phyloP scores from a whole-genome alignment of 805 yeast species.

The Hanseniaspora mollemarum region DNA sequence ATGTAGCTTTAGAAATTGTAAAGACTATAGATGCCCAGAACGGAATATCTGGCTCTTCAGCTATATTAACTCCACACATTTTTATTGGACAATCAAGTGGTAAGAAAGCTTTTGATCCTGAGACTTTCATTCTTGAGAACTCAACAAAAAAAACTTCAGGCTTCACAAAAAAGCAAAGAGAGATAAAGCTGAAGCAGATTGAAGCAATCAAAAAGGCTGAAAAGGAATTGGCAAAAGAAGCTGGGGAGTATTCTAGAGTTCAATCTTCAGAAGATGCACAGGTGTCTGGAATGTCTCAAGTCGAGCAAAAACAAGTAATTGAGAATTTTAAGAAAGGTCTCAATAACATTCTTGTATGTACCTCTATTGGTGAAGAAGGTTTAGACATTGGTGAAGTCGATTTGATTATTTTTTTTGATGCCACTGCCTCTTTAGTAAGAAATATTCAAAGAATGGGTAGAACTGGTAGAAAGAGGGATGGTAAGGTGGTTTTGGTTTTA shows the following conservation, averaged over 20 bases:
- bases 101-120: slow-evolving; percentile 56
- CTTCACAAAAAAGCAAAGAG: slow-evolving; percentile 32
- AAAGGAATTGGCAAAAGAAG: slow-evolving; percentile 29
- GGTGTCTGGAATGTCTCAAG: slow-evolving; percentile 79
- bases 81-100: slow-evolving; percentile 87
- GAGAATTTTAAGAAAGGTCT: slow-evolving; percentile 59
- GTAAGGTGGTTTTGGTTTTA: slow-evolving; percentile 63
- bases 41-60: slow-evolving; percentile 18
- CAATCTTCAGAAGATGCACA: slow-evolving; percentile 64
- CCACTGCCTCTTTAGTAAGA: slow-evolving; percentile 86
- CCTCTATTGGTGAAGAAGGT: slow-evolving; percentile 98
- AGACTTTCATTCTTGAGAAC: slow-evolving; percentile 35
- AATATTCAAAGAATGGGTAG: slow-evolving; percentile 95
- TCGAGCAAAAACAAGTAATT: slow-evolving; percentile 69
- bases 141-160: slow-evolving; percentile 31
- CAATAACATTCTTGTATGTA: slow-evolving; percentile 77
- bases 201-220: slow-evolving; percentile 28
- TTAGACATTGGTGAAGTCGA: slow-evolving; percentile 97
- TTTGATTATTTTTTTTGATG: slow-evolving; percentile 80
- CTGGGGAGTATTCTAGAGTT: slow-evolving; percentile 33
- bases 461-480: slow-evolving; percentile 91
- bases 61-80: slow-evolving; percentile 54
- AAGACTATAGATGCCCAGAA: slow-evolving; percentile 41
- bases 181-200: slow-evolving; percentile 25
- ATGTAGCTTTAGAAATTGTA: slow-evolving; percentile 80